These are phyloP conservation scores for Austroboletus festivus DNA, from an alignment of 768 basidiomycete genomes.

Conservation along the genomic window DNA sequence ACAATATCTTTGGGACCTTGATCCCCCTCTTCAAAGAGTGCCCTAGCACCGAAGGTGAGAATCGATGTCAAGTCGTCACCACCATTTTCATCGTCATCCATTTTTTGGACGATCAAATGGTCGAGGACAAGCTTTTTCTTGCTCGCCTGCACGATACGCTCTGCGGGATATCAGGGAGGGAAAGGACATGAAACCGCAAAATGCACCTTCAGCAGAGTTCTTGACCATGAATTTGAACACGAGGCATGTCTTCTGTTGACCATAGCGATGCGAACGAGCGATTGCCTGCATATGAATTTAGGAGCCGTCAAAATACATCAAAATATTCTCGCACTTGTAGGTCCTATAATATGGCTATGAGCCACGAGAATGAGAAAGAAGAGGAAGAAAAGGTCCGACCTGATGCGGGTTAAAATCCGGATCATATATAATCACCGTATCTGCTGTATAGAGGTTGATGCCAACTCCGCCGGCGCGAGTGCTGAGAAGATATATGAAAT, in stretches of 20 bases:
- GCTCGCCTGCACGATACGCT: conserved; percentile 88
- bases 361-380: conserved; percentile 6
- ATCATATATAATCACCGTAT: conserved; percentile 91
- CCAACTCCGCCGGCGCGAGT: conserved; percentile 94
- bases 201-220: conserved; percentile 81
- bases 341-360: conserved; percentile 47
- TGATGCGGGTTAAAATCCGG: conserved; percentile 99
- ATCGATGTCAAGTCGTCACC: conserved; percentile 85
- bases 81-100: conserved; percentile 78
- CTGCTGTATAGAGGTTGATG: conserved; percentile 88
- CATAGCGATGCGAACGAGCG: conserved; percentile 89
- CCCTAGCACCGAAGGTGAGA: conserved; percentile 83
- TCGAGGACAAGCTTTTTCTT: conserved; percentile 94
- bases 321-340: conserved; percentile 63
- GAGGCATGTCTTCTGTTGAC: conserved; percentile 90
- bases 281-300: conserved; percentile 66
- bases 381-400: conserved; percentile 40
- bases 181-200: not conserved
- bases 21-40: conserved; percentile 70
- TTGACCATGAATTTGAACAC: conserved; percentile 98
- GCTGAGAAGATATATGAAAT: conserved; percentile 88
- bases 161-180: conserved; percentile 38
- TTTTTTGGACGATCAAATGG: conserved; percentile 93
- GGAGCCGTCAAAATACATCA: not conserved
- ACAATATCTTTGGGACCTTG: conserved; percentile 59